Percentiles rank a stretch among this genome's conserved stretches.
These are phyloP conservation scores for Termitomyces eurrhizus DNA, from an alignment of 768 basidiomycete species.

Conservation along the genomic window DNA sequence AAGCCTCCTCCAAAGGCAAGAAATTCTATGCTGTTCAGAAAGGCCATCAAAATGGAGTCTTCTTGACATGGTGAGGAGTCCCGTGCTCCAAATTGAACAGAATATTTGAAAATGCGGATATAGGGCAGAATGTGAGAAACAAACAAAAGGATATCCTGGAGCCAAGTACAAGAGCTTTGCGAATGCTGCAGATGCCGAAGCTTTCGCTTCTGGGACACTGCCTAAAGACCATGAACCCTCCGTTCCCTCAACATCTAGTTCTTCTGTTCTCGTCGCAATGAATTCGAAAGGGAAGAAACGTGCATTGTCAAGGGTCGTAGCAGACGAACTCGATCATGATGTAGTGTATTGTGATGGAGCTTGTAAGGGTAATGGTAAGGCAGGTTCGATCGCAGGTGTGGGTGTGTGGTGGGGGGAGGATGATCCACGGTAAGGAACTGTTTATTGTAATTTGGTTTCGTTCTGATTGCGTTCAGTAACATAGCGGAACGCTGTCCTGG, in stretches of 20 bases:
- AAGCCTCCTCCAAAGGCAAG: slow-evolving; percentile 29
- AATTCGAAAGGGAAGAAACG: slow-evolving; percentile 32
- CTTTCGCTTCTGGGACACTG: slow-evolving; percentile 36
- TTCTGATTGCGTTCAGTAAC: slow-evolving; percentile 49
- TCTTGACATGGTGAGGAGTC: slow-evolving; percentile 55
- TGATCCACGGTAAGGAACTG: slow-evolving; percentile 50
- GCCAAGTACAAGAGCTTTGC: slow-evolving; percentile 69
- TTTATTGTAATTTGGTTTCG: background rate
- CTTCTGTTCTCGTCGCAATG: background rate
- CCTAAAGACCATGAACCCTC: background rate
- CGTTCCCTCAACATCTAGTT: background rate
- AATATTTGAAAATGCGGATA: background rate
- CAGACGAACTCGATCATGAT: slow-evolving; percentile 30
- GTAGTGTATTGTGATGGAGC: slow-evolving; percentile 88
- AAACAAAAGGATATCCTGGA: slow-evolving; percentile 60
- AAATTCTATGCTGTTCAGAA: slow-evolving; percentile 68
- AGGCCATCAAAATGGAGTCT: slow-evolving; percentile 67
- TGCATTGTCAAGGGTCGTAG: slow-evolving; percentile 19
- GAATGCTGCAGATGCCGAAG: slow-evolving; percentile 51
- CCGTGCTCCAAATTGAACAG: slow-evolving; percentile 5
- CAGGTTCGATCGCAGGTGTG: slow-evolving; percentile 66
- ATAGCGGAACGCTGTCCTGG: slow-evolving; percentile 80
- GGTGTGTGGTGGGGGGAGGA: slow-evolving; percentile 86
- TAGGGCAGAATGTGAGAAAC: slow-evolving; percentile 71
- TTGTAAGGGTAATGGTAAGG: slow-evolving; percentile 76